Evolutionary conservation across 176 grass and related monocot species (phyloP).

Genomic region (Bromus sterilis): DNA sequence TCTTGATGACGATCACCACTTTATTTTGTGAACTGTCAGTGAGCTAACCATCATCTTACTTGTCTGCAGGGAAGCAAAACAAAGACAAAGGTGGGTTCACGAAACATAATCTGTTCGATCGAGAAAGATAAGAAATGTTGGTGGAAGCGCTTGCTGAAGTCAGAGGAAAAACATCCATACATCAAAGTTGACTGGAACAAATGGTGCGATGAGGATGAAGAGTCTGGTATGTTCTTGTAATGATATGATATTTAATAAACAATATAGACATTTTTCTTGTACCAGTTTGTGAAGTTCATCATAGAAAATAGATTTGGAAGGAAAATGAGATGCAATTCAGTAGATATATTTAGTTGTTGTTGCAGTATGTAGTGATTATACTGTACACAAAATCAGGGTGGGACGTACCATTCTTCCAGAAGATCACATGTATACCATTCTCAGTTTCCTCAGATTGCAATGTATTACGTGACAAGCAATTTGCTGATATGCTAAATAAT

Average conservation of each 20-base stretch:
- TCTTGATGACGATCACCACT: not conserved
- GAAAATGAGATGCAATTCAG: not conserved
- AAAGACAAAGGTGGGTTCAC: constrained; percentile 68
- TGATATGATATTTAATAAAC: not conserved
- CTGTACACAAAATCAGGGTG: not conserved
- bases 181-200: constrained; percentile 99
- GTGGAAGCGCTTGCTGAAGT: constrained; percentile 92
- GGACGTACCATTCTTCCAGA: not conserved
- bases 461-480: not conserved
- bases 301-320: not conserved
- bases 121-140: constrained; percentile 92
- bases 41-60: not conserved
- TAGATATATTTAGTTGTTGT: not conserved
- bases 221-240: constrained; percentile 49
- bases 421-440: not conserved
- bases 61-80: constrained; percentile 64
- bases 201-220: constrained; percentile 96
- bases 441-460: not conserved
- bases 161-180: constrained; percentile 83
- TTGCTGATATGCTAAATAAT: not conserved
- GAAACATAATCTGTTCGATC: constrained; percentile 80
- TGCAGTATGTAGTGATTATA: not conserved
- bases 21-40: constrained; percentile 3
- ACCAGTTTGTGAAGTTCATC: not conserved
- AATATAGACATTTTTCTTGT: not conserved